Base-by-base conservation (phyloP, 495 filamentous ascomycete genomes). In the Tuber indicum region DNA sequence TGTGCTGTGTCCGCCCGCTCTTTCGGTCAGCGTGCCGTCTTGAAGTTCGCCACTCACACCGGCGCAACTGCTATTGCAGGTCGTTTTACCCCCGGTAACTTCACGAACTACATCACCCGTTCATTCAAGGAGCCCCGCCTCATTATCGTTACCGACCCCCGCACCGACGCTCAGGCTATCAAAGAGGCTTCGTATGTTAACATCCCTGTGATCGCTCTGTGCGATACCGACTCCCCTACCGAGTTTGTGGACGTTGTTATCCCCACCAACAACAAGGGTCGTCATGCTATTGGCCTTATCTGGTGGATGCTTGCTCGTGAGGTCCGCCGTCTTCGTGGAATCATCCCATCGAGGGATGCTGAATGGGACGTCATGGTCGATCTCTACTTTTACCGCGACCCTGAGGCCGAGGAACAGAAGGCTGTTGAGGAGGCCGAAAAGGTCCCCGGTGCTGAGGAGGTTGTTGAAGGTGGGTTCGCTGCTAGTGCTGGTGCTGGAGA, bases 51-150 rank as follows among this genome's bases (percentile, higher is more conserved):
- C 83, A 88, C 92, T 78, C 94, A 99, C 90, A 99, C 95, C 82
- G 95, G 96, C 87, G 94, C 95, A 85, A 93, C 93, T 84, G 93
- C 96, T 85, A 99, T 99, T 85, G 96, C 96, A 83, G 96, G 96
- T 88, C 94, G 96, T 86, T 99, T 99, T 91, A 99, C 96, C 85
- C 96, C 96, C 84, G 96, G 96, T 90, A 97, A 96, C 87, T 99
- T 99, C 92, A 99, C 96, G 90, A 99, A 99, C 89, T 99, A 99
- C 92, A 99, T 98, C 91, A 99, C 96, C 86, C 96, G 96, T 85
- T 98, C 96, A 83, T 99, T 99, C 92, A 98, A 98, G 91, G 96
- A 99, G 89, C 96, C 96, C 84, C 96, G 96, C 86, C 91, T 99
- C 83, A 98, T 99, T 90, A 90, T 99, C 86, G 96, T 99, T 85